A percentile compares a stretch with the other conserved stretches of the same genome.
phyloP scores from a whole-genome alignment of 768 basidiomycete genomes.

The Podaxis pistillaris region DNA sequence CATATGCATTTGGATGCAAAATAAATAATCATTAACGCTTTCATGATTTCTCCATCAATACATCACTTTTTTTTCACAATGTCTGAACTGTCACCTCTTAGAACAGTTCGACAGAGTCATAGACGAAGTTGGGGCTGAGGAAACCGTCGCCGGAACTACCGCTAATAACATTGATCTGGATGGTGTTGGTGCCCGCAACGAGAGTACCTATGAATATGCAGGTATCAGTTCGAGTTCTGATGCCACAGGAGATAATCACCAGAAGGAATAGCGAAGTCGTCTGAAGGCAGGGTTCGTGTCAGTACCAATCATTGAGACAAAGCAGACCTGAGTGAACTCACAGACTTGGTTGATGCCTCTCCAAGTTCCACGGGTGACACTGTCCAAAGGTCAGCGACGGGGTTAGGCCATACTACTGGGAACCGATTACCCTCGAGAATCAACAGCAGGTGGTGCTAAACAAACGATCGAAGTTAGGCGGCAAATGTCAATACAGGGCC shows the following conservation, averaged over 20 bases:
- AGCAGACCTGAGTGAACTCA: constrained; percentile 20
- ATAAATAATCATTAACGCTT: not conserved
- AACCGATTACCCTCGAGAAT: constrained; percentile 40
- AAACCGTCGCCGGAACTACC: constrained; percentile 43
- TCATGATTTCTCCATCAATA: not conserved
- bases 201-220: constrained; percentile 24
- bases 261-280: constrained; percentile 42
- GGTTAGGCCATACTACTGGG: not conserved
- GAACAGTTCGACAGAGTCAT: constrained; percentile 40
- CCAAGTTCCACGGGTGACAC: constrained; percentile 52
- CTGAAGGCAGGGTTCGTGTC: constrained; percentile 15
- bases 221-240: not conserved
- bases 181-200: constrained; percentile 40
- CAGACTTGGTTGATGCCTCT: constrained; percentile 45
- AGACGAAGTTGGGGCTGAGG: constrained; percentile 47
- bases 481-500: not conserved
- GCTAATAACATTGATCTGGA: constrained; percentile 41
- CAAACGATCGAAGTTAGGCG: not conserved
- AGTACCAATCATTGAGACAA: not conserved
- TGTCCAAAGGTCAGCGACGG: constrained; percentile 12
- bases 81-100: constrained; percentile 13
- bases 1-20: not conserved
- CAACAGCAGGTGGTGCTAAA: constrained; percentile 35
- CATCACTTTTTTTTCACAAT: not conserved
- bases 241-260: constrained; percentile 21